These are phyloP conservation scores for Fomitiporia mediterranea DNA, from an alignment of 1,284 basidiomycete species.

Conservation along the genomic window DNA sequence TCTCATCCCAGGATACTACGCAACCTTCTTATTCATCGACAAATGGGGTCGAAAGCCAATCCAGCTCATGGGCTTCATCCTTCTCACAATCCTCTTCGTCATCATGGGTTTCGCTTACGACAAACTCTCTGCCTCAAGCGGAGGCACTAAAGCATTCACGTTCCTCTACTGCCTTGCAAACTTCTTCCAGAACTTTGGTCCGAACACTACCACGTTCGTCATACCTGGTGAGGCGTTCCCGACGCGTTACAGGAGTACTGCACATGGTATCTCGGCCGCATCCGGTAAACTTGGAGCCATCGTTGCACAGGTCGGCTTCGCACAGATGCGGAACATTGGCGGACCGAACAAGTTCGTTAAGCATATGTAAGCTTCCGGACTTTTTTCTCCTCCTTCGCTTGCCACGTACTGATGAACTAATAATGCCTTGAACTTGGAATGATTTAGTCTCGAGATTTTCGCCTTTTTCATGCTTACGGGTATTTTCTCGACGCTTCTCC, in stretches of 20 bases:
- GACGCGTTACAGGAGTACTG: constrained; percentile 69
- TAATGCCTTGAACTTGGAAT: constrained; percentile 18
- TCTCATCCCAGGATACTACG: constrained; percentile 49
- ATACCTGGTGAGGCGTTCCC: constrained; percentile 73
- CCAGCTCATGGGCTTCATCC: constrained; percentile 55
- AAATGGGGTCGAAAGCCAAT: constrained; percentile 48
- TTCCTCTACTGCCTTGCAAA: constrained; percentile 59
- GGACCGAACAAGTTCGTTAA: constrained; percentile 37
- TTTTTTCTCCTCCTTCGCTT: not conserved
- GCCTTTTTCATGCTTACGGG: constrained; percentile 60
- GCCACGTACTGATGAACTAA: not conserved
- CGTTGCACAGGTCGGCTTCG: constrained; percentile 60
- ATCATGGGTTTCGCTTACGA: constrained; percentile 55
- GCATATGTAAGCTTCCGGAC: constrained; percentile 31
- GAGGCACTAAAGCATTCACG: constrained; percentile 46
- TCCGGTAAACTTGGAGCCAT: constrained; percentile 67
- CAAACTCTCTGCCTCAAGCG: constrained; percentile 40
- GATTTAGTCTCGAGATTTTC: constrained; percentile 40
- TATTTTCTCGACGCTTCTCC: constrained; percentile 52
- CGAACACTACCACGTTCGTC: constrained; percentile 72
- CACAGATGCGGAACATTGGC: constrained; percentile 44
- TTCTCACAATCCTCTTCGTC: constrained; percentile 50
- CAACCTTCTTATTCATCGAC: constrained; percentile 46
- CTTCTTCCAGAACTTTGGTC: constrained; percentile 57
- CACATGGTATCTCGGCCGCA: constrained; percentile 67